These are phyloP conservation scores for Penicillium argentinense DNA, from an alignment of 495 filamentous ascomycete species.

Conservation along the genomic window DNA sequence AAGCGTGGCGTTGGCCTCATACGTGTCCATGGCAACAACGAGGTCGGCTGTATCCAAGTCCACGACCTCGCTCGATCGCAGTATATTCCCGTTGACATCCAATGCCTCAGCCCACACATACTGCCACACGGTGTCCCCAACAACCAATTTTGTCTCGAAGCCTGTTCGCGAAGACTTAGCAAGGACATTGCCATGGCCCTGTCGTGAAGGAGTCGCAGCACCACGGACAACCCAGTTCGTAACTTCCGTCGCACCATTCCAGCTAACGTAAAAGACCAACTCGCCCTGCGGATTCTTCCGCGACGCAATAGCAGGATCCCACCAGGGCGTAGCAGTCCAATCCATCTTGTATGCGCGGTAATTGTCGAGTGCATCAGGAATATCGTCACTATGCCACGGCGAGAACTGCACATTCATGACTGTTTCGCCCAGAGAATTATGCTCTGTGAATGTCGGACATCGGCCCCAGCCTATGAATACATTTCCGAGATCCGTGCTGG, in stretches of 20 bases:
- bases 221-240: conserved; percentile 14
- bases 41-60: conserved; percentile 11
- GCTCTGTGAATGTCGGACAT: conserved; percentile 23
- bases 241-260: conserved; percentile 54
- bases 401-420: conserved; percentile 25
- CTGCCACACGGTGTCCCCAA: conserved; percentile 10
- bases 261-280: conserved; percentile 19
- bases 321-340: conserved; percentile 20
- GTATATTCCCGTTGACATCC: conserved; percentile 4
- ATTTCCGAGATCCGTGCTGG: conserved; percentile 8
- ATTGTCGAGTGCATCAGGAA: conserved; percentile 23
- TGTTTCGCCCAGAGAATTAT: conserved; percentile 11
- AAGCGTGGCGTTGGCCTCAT: background rate
- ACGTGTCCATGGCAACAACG: conserved; percentile 2
- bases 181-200: background rate
- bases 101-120: conserved; percentile 23
- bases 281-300: conserved; percentile 2
- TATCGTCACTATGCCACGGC: conserved; percentile 20
- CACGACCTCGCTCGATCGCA: conserved; percentile 15
- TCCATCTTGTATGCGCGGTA: conserved; percentile 25
- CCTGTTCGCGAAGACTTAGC: conserved; percentile 10
- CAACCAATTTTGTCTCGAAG: conserved; percentile 21
- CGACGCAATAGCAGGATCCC: conserved; percentile 18
- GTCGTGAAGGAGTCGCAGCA: background rate
- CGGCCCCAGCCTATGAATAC: conserved; percentile 28